Base-by-base conservation (phyloP, 768 basidiomycete genomes). In the Scleroderma citrinum region DNA sequence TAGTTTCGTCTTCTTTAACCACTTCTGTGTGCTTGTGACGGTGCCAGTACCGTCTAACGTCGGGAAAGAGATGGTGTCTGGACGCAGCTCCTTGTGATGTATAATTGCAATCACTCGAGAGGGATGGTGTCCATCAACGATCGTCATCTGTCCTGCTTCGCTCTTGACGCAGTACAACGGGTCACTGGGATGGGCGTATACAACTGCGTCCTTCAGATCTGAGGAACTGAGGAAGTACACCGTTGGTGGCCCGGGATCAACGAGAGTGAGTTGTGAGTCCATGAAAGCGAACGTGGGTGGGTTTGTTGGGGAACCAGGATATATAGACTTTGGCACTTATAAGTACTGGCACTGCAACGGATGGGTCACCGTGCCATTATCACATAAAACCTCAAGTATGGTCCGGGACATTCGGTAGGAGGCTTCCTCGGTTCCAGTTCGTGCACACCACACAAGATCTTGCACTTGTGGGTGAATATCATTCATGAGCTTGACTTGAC, bases 241-340 rank as follows among this genome's bases (percentile, higher is more conserved):
- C 12, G 59, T 67, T 20, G 66, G 64, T 17, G 61, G 61, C 7
- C 46, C 3, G 10, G 48, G 43, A 32, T 45, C 54, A 13, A 66
- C 66, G 38, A 66, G 66, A 1, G 64, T 66, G 39, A 49, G 11
- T 13, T 57, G 14, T 11, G 64, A 66, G 45, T 65, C 61, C 64
- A 66, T 67, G 42, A n/a, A n/a, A n/a, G 17, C 13, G 34, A 35
- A 12, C 7, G n/a, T 35, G 34, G 34, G 26, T 5, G 26, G 26
- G 26, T 29, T 29, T 29, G 4, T 29, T 29, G 26, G 4, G 26
- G 4, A 8, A 8, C 26, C 26, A 29, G 26, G 4, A 5, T 29
- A 29, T 29, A 8, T 29, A 29, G 4, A 29, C n/a, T n/a, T n/a
- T n/a, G n/a, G n/a, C n/a, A n/a, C n/a, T n/a, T n/a, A n/a, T n/a